A percentile compares a stretch with the other conserved stretches of the same genome.
Conservation (phyloP, 1,284 basidiomycete genomes). For the Cryptococcus amylolentus region DNA sequence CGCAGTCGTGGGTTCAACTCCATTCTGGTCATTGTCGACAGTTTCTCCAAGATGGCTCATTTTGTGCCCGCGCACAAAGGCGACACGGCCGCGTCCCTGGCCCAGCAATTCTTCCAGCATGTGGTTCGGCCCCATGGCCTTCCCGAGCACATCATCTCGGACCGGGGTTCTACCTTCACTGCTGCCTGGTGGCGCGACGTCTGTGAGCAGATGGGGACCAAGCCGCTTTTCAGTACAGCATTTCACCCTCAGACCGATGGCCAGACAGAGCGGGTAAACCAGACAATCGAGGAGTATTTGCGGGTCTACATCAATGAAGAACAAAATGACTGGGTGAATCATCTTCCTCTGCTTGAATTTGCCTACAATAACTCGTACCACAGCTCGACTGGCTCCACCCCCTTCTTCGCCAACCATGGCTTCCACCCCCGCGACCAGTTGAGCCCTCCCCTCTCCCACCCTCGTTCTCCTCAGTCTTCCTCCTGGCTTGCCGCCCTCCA, state of each 20-base stretch:
- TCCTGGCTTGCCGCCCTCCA: too few relatives aligned
- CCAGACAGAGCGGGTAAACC: constrained; percentile 51
- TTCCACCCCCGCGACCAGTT: background rate
- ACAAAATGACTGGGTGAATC: constrained; percentile 53
- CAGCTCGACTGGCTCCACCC: background rate
- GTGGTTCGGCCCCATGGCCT: constrained; percentile 11
- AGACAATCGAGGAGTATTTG: constrained; percentile 51
- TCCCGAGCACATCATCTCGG: constrained; percentile 33
- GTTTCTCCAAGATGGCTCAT: constrained; percentile 50
- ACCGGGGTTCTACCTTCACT: constrained; percentile 33
- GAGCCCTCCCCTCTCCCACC: background rate
- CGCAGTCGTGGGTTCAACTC: constrained; percentile 34
- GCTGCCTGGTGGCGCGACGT: background rate
- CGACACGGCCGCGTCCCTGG: constrained; percentile 6
- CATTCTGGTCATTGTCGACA: constrained; percentile 51
- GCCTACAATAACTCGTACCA: constrained; percentile 44
- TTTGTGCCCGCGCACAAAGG: constrained; percentile 46
- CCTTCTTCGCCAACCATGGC: background rate
- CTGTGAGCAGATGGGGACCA: background rate
- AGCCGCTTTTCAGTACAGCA: background rate
- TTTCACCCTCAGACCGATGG: constrained; percentile 54
- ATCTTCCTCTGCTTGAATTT: constrained; percentile 53
- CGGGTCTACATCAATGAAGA: constrained; percentile 35
- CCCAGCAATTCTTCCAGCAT: constrained; percentile 16
- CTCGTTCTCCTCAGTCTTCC: too few relatives aligned